phyloP scores from a whole-genome alignment of 225 moss, liverwort and hornwort species.

The Thuidium tamariscinum region DNA sequence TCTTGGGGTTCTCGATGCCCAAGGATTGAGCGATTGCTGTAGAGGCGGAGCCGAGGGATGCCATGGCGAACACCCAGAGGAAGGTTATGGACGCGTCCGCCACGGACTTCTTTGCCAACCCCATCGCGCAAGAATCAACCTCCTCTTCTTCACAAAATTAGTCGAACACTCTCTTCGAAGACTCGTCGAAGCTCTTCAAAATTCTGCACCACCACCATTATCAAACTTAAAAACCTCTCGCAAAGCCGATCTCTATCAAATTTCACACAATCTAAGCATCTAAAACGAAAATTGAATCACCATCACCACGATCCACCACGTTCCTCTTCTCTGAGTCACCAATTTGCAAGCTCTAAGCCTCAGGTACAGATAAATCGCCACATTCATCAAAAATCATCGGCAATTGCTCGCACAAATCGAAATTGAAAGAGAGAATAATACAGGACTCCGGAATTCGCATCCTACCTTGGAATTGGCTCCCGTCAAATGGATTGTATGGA shows the following conservation, averaged over 20 bases:
- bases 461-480: not conserved
- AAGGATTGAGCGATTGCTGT: conserved; percentile 15
- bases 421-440: not conserved
- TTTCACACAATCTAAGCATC: not conserved
- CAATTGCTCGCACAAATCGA: not conserved
- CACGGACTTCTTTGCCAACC: conserved; percentile 17
- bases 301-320: not conserved
- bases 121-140: conserved; percentile 1
- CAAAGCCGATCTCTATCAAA: not conserved
- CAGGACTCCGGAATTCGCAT: not conserved
- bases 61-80: conserved; percentile 40
- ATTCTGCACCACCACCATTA: not conserved
- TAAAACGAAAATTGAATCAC: not conserved
- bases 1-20: conserved; percentile 24
- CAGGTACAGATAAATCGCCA: not conserved
- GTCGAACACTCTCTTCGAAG: not conserved
- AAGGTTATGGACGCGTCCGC: conserved; percentile 59
- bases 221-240: not conserved
- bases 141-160: not conserved
- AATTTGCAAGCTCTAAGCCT: not conserved
- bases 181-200: not conserved
- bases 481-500: not conserved
- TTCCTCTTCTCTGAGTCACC: not conserved
- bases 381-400: not conserved
- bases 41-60: conserved; percentile 24